Evolutionary conservation across 352 stramenopile genomes (phyloP), one percentile per base, ranked within the genome.

Genomic region (Pythium aristosporum): DNA sequence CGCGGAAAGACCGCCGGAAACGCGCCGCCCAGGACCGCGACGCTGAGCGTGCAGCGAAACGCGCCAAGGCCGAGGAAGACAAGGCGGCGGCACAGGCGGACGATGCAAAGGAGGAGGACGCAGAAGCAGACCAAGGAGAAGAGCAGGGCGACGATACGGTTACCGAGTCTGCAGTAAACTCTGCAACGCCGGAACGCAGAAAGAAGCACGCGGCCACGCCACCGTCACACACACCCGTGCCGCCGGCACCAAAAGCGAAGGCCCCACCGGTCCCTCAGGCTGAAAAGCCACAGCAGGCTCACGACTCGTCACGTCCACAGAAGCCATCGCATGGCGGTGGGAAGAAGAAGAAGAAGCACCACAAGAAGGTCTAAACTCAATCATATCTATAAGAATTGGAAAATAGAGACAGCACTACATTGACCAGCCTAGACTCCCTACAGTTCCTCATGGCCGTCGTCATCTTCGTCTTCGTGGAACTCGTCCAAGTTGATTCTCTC

Each of bases 1-100:
- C 73, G 20, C 73, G 83, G 11, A 87, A 84, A 56, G 71, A 87
- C 36, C 65, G 74, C 13, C 73, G 85, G n/a, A 88, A 92, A 58
- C 74, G 73, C 13, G 74, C 83, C 13, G 80, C 80, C 0, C 73
- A 87, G 61, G 74, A 82, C 50, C 74, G 76, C 20, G 63, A 83
- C 32, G 61, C 75, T 0, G 65, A 87, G 51, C 61, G 80, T 5
- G 56, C 56, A 0, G 50, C 58, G 5, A 78, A 80, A 48, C 53
- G 56, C 12, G 61, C 53, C 0, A 82, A 83, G 57, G 73, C 65
- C 42, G 36, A 75, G 20, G 75, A 84, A 44, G 61, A 71, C 44
- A 71, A 85, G 32, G 67, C 62, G 11, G 18, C 62, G 7, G 18
- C 48, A 23, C 23, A 28, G 20, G 58, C 51, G 21, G 53, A 42